Evolutionary conservation across 2,329 filamentous ascomycete species (phyloP).

Genomic region (Biscogniauxia sp.): DNA sequence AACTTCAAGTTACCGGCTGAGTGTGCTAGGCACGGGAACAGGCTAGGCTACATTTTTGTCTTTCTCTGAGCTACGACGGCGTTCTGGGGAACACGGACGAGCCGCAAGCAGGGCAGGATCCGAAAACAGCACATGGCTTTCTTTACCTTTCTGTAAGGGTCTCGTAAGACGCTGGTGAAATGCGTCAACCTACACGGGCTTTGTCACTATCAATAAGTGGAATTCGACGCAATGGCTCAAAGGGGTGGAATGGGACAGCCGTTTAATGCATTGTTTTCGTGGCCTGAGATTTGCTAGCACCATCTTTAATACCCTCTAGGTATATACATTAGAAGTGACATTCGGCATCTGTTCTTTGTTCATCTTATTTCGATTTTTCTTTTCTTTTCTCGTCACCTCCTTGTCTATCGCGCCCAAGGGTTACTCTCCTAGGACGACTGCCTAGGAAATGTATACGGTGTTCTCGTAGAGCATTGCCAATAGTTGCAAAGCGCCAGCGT

Average conservation of each 20-base stretch:
- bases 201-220: constrained; percentile 16
- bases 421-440: background rate
- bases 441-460: background rate
- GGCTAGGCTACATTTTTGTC: background rate
- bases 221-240: constrained; percentile 9
- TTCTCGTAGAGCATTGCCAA: constrained; percentile 1
- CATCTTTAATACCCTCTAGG: constrained; percentile 12
- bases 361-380: background rate
- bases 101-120: background rate
- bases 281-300: constrained; percentile 12
- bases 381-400: background rate
- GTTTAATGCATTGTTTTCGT: constrained; percentile 4
- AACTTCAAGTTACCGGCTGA: background rate
- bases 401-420: background rate
- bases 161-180: constrained; percentile 5
- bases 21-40: background rate
- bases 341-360: constrained; percentile 2
- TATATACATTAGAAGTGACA: constrained; percentile 5
- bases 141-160: constrained; percentile 8
- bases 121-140: background rate
- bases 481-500: background rate
- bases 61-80: background rate
- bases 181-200: constrained; percentile 17
- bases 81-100: background rate
- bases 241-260: constrained; percentile 20